Evolutionary conservation across 2,329 filamentous ascomycete species (phyloP), one percentile per base, ranked within the genome.

Genomic region (Ceratocystis variospora): DNA sequence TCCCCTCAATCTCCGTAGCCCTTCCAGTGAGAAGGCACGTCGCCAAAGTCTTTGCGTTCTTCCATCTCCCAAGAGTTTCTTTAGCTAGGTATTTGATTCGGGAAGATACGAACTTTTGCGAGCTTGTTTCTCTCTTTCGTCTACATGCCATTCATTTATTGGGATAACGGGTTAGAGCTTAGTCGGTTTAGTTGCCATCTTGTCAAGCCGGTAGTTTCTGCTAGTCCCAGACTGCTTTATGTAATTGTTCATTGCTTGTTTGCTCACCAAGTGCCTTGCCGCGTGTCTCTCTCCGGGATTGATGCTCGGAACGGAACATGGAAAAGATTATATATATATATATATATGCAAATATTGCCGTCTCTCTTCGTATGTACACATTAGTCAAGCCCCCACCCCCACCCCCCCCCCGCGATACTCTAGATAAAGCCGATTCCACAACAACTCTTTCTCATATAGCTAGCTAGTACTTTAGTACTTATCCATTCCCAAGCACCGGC

Each of bases 31-130:
- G 55, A 59, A 64, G n/a, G 55, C 65, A 25, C 67, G 64, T 44
- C 67, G 67, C 25, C 67, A 68, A 33, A 68, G 67, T 45, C 57
- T 68, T 41, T 57, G 64, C 45, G 44, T 64, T n/a, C 41, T 62
- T 46, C 37, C 66, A 19, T 53, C 62, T 22, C 10, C 59, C n/a
- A 46, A 65, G 19, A 17, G 55, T 22, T 50, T 44, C n/a, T 62
- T 48, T 46, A 10, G n/a, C 25, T 45, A 64, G 44, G 2, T 15
- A 6, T 4, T 28, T 5, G 3, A 15, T 25, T 28, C 15, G 3
- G 48, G 4, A 53, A 53, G 22, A 25, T 53, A 15, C 19, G 19
- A 12, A 22, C 12, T 53, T 25, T 53, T 12, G 22, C 19, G 6
- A 8, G 4, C 37, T 37, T 48, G 63, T 45, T 48, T 46, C 59